phyloP scores from a whole-genome alignment of 2,329 filamentous ascomycete species.

The Paraphaeosphaeria minitans region DNA sequence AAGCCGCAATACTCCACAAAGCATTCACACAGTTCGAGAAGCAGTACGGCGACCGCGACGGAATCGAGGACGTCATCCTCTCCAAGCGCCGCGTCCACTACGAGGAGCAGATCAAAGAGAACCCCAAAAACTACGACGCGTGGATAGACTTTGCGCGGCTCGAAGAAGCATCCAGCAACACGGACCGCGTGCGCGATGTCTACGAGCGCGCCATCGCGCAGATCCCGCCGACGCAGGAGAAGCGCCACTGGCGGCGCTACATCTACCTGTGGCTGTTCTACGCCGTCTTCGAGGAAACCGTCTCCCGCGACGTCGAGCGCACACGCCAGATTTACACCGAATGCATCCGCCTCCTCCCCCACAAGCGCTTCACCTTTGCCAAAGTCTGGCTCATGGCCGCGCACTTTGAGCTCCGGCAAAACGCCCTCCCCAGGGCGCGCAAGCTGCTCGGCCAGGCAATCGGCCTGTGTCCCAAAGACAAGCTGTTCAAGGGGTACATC shows the following conservation, averaged over 20 bases:
- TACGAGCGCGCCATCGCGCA: constrained; percentile 97
- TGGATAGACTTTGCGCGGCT: constrained; percentile 96
- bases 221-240: constrained; percentile 92
- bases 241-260: constrained; percentile 95
- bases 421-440: constrained; percentile 76
- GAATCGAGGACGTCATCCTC: constrained; percentile 94
- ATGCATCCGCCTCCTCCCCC: constrained; percentile 84
- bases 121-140: constrained; percentile 92
- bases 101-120: constrained; percentile 91
- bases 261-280: constrained; percentile 99
- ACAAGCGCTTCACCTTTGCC: constrained; percentile 96
- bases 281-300: constrained; percentile 90
- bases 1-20: constrained; percentile 83
- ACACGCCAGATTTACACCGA: constrained; percentile 90
- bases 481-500: constrained; percentile 91
- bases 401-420: constrained; percentile 89
- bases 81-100: constrained; percentile 92
- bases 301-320: constrained; percentile 76
- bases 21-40: constrained; percentile 98
- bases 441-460: constrained; percentile 90
- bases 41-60: constrained; percentile 91
- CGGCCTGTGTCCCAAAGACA: constrained; percentile 95
- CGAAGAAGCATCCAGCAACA: constrained; percentile 83
- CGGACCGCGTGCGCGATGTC: constrained; percentile 83
- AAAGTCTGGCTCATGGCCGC: constrained; percentile 96